Evolutionary conservation across 345 rosid species (phyloP), one percentile per base, ranked within the genome.

Genomic region (Rhodomyrtus tomentosa): DNA sequence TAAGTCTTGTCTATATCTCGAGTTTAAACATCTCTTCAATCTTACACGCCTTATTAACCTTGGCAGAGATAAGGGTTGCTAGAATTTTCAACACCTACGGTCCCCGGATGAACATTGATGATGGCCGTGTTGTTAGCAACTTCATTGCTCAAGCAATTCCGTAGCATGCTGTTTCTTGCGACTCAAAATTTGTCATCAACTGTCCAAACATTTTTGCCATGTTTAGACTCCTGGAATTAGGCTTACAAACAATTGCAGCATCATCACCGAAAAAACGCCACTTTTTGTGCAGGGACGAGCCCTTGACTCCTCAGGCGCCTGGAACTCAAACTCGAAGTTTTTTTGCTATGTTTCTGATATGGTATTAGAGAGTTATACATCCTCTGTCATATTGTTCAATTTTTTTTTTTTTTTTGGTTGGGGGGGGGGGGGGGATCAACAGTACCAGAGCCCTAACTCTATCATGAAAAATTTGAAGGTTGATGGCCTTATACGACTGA

Each of bases 51-150:
- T 68, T 2, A 32, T 68, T 68, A 32, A 68, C 12, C 42, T 68
- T 68, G 76, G 36, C 91, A 93, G 98, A 96, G 86, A 95, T 95
- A 6, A 83, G 98, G 79, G 91, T 96, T 86, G 99, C 99, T 36
- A 92, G 99, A 84, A 96, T 96, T 85, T 96, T 96, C 88, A 96
- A 96, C 90, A 96, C 99, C 32, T 96, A 96, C 59, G 99, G 98
- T 82, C 98, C 99, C 45, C 95, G 98, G 80, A 96, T 96, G 99
- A 93, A 93, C 86, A 95, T 94, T 36, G 98, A 95, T 58, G 98
- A 95, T 84, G 99, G 99, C 32, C 99, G 99, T 85, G 99, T 95
- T 20, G 99, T 96, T 84, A 96, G 99, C 87, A 96, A 96, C 88
- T 96, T 96, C 91, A 92, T 96, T 42, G 99, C 99, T 86, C 99